Evolutionary conservation across 2,329 filamentous ascomycete species (phyloP).

Genomic region (Monascus ruber): DNA sequence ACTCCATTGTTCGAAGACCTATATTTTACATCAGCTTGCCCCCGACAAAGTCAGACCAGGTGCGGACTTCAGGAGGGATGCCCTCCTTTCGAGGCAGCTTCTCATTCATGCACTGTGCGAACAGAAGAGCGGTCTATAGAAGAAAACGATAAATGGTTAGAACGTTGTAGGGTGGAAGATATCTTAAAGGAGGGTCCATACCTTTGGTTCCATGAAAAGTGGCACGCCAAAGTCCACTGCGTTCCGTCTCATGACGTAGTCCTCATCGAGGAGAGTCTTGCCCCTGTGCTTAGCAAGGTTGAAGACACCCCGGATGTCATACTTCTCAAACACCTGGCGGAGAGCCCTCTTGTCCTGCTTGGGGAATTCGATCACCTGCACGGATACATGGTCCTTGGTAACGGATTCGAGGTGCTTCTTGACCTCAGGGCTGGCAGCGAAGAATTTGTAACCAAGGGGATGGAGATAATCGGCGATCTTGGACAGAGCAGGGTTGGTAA

Average conservation of each 20-base stretch:
- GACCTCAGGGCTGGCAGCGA: slow-evolving; percentile 67
- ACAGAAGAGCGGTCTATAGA: slow-evolving; percentile 77
- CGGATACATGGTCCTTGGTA: slow-evolving; percentile 54
- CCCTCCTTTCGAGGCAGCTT: slow-evolving; percentile 84
- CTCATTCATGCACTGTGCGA: slow-evolving; percentile 92
- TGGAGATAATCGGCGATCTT: slow-evolving; percentile 76
- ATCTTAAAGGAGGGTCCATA: slow-evolving; percentile 35
- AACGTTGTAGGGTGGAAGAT: neutral
- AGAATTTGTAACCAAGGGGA: slow-evolving; percentile 90
- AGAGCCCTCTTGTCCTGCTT: slow-evolving; percentile 91
- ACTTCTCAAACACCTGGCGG: slow-evolving; percentile 90
- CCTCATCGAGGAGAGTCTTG: slow-evolving; percentile 76
- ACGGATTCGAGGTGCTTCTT: slow-evolving; percentile 70
- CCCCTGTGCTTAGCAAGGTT: slow-evolving; percentile 78
- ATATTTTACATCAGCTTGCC: slow-evolving; percentile 40
- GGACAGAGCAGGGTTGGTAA: slow-evolving; percentile 57
- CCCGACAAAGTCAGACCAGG: slow-evolving; percentile 92
- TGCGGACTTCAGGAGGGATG: slow-evolving; percentile 80
- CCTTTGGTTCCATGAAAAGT: slow-evolving; percentile 96
- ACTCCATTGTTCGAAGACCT: too few relatives aligned
- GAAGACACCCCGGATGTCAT: slow-evolving; percentile 91
- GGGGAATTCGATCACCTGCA: slow-evolving; percentile 94
- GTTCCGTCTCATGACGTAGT: slow-evolving; percentile 97
- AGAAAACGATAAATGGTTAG: slow-evolving; percentile 17
- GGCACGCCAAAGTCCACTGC: slow-evolving; percentile 97